Percentiles rank a stretch among this genome's conserved stretches.
Evolutionary conservation across 768 basidiomycete species (phyloP).

Genomic region (Rhodosporidiobolus sp.): DNA sequence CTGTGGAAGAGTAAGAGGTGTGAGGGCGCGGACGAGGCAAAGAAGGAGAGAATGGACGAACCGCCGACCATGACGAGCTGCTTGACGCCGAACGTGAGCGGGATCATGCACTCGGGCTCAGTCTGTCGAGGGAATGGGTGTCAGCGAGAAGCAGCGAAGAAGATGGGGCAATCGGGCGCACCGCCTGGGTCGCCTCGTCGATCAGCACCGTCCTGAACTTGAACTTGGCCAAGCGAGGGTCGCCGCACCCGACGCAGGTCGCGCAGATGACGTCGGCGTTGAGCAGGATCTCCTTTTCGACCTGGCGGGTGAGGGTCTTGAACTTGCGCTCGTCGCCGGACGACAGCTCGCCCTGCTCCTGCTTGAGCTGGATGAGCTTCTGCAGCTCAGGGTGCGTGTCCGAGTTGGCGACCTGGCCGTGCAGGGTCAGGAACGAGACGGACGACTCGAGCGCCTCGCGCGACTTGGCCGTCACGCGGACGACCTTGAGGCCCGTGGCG

Average conservation of each 20-base stretch:
- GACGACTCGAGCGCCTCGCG: conserved; percentile 97
- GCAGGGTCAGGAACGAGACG: conserved; percentile 86
- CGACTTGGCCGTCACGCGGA: conserved; percentile 94
- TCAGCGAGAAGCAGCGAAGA: background rate
- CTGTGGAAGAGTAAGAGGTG: conserved; percentile 10
- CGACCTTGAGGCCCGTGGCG: conserved; percentile 96
- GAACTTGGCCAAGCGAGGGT: conserved; percentile 90
- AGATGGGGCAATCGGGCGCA: conserved; percentile 10
- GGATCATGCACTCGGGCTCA: conserved; percentile 88
- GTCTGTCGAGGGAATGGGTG: conserved; percentile 37
- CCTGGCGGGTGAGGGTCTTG: conserved; percentile 88
- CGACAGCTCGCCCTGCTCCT: conserved; percentile 93
- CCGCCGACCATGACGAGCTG: conserved; percentile 98
- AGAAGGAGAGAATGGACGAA: conserved; percentile 50
- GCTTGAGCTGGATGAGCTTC: conserved; percentile 96
- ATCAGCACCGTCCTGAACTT: conserved; percentile 98
- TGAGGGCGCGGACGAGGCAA: rapidly evolving
- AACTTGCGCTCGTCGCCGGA: conserved; percentile 97
- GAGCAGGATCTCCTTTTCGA: conserved; percentile 93
- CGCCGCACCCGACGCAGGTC: conserved; percentile 96
- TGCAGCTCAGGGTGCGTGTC: conserved; percentile 94
- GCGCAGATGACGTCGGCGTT: conserved; percentile 98
- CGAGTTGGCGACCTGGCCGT: conserved; percentile 89
- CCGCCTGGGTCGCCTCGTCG: conserved; percentile 87
- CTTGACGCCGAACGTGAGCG: conserved; percentile 94